These are phyloP conservation scores for Fraxinus nigra DNA, from an alignment of 305 asterid genomes.

Conservation along the genomic window DNA sequence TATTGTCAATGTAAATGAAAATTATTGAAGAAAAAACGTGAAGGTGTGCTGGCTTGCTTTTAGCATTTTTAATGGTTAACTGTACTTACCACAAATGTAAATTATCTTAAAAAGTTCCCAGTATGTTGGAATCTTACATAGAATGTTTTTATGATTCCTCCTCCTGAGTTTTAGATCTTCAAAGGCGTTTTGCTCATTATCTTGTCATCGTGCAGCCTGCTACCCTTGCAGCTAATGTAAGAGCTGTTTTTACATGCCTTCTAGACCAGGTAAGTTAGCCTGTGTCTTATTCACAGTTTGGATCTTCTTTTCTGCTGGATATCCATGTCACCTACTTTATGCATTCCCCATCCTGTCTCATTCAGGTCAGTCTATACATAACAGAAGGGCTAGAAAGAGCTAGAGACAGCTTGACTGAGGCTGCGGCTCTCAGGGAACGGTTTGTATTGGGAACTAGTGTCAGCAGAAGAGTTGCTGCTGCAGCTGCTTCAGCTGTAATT, in stretches of 20 bases:
- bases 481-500: conserved; percentile 96
- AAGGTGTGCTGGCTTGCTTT: not conserved
- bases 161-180: not conserved
- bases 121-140: not conserved
- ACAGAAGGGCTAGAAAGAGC: conserved; percentile 98
- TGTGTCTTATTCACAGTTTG: conserved; percentile 21
- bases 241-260: conserved; percentile 90
- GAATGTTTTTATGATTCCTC: not conserved
- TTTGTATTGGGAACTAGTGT: conserved; percentile 79
- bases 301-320: conserved; percentile 23
- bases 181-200: conserved; percentile 10
- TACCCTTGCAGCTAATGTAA: conserved; percentile 70
- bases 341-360: conserved; percentile 19
- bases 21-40: not conserved
- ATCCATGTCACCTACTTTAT: conserved; percentile 7
- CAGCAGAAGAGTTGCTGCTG: conserved; percentile 96
- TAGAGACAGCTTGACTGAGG: conserved; percentile 90
- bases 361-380: conserved; percentile 78
- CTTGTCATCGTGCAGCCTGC: conserved; percentile 65
- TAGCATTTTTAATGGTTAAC: not conserved
- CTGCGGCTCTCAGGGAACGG: conserved; percentile 93
- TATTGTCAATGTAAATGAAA: not conserved
- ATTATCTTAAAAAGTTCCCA: not conserved
- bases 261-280: conserved; percentile 73
- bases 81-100: not conserved